Percentiles rank a stretch among this genome's conserved stretches.
phyloP scores from a whole-genome alignment of 2,329 filamentous ascomycete genomes.

The Verruconis gallopava region DNA sequence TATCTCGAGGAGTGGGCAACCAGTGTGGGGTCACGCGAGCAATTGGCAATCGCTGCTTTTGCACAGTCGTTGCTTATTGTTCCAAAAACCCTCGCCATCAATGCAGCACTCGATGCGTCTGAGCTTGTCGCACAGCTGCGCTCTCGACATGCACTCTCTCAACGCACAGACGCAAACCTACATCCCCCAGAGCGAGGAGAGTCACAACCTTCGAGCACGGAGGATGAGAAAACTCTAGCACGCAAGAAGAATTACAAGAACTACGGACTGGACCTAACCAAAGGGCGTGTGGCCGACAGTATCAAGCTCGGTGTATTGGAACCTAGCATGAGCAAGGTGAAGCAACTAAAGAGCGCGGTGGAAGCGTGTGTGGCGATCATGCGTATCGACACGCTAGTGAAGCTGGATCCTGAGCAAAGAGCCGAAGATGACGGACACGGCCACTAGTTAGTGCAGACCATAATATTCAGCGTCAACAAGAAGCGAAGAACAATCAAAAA shows the following conservation, averaged over 20 bases:
- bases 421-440: conserved; percentile 73
- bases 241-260: conserved; percentile 98
- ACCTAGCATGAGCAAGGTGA: conserved; percentile 95
- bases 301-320: conserved; percentile 92
- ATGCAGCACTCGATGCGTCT: conserved; percentile 90
- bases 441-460: too few species aligned
- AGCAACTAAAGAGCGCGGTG: conserved; percentile 95
- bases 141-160: conserved; percentile 83
- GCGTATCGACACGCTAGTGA: conserved; percentile 98
- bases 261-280: conserved; percentile 83
- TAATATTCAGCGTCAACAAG: too few species aligned
- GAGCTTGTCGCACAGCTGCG: conserved; percentile 93
- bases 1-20: conserved; percentile 98
- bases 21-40: conserved; percentile 88
- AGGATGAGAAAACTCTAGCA: conserved; percentile 79
- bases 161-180: conserved; percentile 68
- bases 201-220: conserved; percentile 26
- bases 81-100: conserved; percentile 91
- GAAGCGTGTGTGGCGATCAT: conserved; percentile 98
- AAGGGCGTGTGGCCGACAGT: conserved; percentile 84
- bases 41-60: conserved; percentile 95
- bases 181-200: conserved; percentile 39
- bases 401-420: conserved; percentile 81
- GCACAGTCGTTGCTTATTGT: conserved; percentile 88
- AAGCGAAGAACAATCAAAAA: too few species aligned